Evolutionary conservation across 345 rosid species (phyloP).

Genomic region (Lepidium africanum): DNA sequence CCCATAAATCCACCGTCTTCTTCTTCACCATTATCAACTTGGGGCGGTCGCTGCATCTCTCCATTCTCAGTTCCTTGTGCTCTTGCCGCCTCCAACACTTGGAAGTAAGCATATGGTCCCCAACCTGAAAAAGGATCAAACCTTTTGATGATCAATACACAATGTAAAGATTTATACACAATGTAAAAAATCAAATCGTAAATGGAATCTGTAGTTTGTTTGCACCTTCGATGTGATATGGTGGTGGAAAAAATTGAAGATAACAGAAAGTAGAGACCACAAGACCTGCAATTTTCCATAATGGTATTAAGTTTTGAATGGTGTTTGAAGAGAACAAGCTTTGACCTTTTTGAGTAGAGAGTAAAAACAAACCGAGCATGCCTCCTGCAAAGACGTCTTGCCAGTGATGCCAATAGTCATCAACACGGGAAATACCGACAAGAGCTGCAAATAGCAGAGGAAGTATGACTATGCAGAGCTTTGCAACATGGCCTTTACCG

Average conservation of each 20-base stretch:
- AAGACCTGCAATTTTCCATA: constrained; percentile 36
- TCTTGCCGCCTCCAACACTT: constrained; percentile 36
- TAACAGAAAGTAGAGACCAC: constrained; percentile 53
- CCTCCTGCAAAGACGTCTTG: constrained; percentile 80
- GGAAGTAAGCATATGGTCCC: constrained; percentile 71
- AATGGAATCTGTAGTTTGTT: background rate
- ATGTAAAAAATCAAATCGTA: no score
- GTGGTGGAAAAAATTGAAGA: constrained; percentile 72
- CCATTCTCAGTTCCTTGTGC: constrained; percentile 18
- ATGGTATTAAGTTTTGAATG: background rate
- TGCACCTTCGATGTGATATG: constrained; percentile 48
- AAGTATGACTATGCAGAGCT: constrained; percentile 54
- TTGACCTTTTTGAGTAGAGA: constrained; percentile 1
- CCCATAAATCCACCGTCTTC: constrained; percentile 34
- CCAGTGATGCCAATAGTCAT: constrained; percentile 93
- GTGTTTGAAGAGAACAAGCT: background rate
- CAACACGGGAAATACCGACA: constrained; percentile 70
- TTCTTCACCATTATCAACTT: constrained; percentile 22
- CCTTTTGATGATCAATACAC: background rate
- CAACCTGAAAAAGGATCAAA: constrained; percentile 34
- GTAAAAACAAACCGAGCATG: constrained; percentile 43
- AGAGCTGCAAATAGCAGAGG: constrained; percentile 64
- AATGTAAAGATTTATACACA: background rate
- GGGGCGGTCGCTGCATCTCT: constrained; percentile 1
- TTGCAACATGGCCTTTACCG: constrained; percentile 61